Base-by-base conservation (phyloP, 2,329 filamentous ascomycete genomes). In the Aaosphaeria pasadenensis region DNA sequence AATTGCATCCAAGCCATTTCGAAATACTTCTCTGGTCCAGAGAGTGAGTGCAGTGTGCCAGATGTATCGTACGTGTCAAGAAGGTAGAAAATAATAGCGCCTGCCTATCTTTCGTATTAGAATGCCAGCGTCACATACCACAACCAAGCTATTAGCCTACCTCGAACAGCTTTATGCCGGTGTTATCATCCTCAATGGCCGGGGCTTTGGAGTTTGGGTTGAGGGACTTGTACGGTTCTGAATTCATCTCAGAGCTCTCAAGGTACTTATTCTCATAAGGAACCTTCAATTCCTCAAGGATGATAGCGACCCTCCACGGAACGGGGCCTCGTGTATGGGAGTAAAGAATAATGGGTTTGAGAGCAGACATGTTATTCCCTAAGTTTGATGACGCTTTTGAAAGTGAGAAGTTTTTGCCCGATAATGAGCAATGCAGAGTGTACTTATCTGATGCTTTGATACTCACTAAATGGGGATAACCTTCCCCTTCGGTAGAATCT, bases 221-320 rank as follows among this genome's bases (percentile, higher is more conserved):
- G 51, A 70, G 40, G 39, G 54, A 55, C 45, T 67, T 50, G 62
- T 63, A 76, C 7, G 64, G 52, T 28, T 61, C 56, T 28, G 55
- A 56, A 52, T 76, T 77, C 44, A 76, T 51, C 11, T 71, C 69
- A 17, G 54, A 43, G 52, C 71, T 70, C 24, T 70, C 61, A 52
- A 73, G 57, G 44, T 64, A 54, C 44, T 71, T 67, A 42, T 56
- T 60, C 47, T 69, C 63, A 52, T 74, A 75, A 6, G 67, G 66
- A 24, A 78, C n/a, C 4, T 55, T 51, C 31, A 77, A 71, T 54
- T 77, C 73, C 45, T 75, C 70, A 30, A 78, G 68, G 32, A 77
- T 54, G 39, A 77, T 69, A 43, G 67, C 67, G 5, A 78, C 71
- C 53, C 77, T 77, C 61, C 63, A 67, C 40, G 70, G 70, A 50